A percentile compares a stretch with the other conserved stretches of the same genome.
Conservation (phyloP, 345 rosid genomes). For the Eucalyptus pumila region DNA sequence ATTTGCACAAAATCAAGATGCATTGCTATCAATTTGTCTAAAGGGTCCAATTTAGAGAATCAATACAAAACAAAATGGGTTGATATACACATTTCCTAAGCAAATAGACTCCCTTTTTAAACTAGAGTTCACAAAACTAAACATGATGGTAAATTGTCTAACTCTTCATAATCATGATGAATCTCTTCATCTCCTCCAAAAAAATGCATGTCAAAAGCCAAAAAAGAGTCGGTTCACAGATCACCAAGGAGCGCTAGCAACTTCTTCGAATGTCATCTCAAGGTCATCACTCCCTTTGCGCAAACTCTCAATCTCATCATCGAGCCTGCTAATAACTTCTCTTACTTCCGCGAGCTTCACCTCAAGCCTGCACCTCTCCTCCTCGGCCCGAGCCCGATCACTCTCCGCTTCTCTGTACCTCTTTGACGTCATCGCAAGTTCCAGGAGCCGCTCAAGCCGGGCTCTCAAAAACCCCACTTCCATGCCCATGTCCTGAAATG, state of each 20-base stretch:
- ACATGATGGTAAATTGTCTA: neutral
- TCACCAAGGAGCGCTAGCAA: conserved; percentile 8
- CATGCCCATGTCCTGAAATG: conserved; percentile 46
- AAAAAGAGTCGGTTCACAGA: neutral
- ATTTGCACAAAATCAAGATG: neutral
- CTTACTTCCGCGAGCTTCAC: conserved; percentile 4
- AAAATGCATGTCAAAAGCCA: neutral
- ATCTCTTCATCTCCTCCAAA: neutral
- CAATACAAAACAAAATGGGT: neutral
- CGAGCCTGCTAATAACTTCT: conserved; percentile 12
- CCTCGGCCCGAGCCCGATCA: conserved; percentile 9
- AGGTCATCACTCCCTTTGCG: conserved; percentile 8
- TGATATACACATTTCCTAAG: neutral
- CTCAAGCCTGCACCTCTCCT: conserved; percentile 18
- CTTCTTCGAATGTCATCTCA: conserved; percentile 7
- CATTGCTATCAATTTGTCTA: neutral
- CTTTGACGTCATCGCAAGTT: conserved; percentile 10
- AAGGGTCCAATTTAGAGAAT: neutral
- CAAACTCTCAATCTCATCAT: conserved; percentile 14
- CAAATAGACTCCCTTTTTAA: neutral
- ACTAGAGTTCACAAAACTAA: neutral
- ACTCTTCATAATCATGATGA: neutral
- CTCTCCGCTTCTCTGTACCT: conserved; percentile 7
- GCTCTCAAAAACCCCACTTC: conserved; percentile 26
- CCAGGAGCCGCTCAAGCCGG: conserved; percentile 17